These are phyloP conservation scores for Viola pubescens DNA, from an alignment of 441 rosid genomes.

Conservation along the genomic window DNA sequence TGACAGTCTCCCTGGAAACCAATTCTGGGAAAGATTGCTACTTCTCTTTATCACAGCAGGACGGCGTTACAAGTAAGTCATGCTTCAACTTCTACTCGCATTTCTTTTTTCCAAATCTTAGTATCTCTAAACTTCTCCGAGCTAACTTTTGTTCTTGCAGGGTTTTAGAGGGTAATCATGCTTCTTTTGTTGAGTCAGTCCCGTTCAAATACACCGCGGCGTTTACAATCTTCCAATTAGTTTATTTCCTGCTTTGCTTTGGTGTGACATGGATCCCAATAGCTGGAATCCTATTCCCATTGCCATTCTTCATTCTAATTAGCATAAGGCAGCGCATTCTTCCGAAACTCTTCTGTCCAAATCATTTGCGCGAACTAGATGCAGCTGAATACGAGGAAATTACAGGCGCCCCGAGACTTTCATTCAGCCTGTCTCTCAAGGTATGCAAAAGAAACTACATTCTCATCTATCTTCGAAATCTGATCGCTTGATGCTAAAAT, in stretches of 20 bases:
- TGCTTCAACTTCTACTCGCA: not conserved
- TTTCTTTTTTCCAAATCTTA: not conserved
- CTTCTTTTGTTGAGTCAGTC: conserved; percentile 46
- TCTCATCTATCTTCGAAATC: not conserved
- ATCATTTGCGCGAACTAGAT: conserved; percentile 40
- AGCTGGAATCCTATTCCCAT: conserved; percentile 48
- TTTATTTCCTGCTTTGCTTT: conserved; percentile 38
- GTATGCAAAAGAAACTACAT: conserved; percentile 9
- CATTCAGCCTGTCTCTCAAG: conserved; percentile 29
- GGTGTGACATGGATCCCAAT: conserved; percentile 59
- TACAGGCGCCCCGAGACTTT: conserved; percentile 22
- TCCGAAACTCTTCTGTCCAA: conserved; percentile 32
- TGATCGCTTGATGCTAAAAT: not conserved
- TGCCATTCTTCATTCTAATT: conserved; percentile 51
- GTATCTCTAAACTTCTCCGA: not conserved
- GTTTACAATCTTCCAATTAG: conserved; percentile 46
- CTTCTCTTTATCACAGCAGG: conserved; percentile 38
- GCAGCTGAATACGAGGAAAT: conserved; percentile 53
- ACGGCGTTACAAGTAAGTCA: conserved; percentile 39
- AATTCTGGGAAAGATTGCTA: conserved; percentile 49
- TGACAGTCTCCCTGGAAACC: conserved; percentile 56
- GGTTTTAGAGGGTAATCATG: conserved; percentile 41
- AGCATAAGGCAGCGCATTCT: conserved; percentile 38
- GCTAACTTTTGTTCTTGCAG: conserved; percentile 17
- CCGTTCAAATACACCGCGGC: conserved; percentile 36